Base-by-base conservation (phyloP, 306 rosid genomes). In the Glycyrrhiza uralensis region DNA sequence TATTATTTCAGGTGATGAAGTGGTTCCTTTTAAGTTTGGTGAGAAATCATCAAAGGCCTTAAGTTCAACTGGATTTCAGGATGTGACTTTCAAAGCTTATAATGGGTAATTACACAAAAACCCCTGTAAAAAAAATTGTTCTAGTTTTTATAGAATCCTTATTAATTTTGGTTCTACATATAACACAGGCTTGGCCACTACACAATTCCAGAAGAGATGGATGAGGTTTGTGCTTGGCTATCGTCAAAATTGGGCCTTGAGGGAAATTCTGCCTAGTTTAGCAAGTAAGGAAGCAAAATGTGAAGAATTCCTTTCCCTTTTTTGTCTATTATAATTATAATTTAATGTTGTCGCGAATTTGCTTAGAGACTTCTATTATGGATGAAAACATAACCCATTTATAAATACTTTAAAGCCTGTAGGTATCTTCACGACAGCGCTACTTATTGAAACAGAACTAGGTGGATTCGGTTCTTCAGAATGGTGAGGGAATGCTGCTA, bases 141-240 rank as follows among this genome's bases (percentile, higher is more conserved):
- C 23, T 20, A 11, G 8, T 4, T 73, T 69, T 28, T 36, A 14
- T 47, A 44, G 4, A 71, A n/a, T 66, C 65, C 20, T 13, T 46
- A 66, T 42, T 36, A 20, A 14, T 30, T 12, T 22, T 24, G 36
- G 19, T 24, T 58, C 20, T 70, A 59, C 26, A 15, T 19, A 44
- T 11, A 14, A 82, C 79, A 94, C 79, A 94, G 99, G 69, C 97
- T 95, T 69, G 99, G 97, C 45, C 99, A 95, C 84, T 84, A 85
- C 71, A 95, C 99, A 19, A 76, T 86, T 46, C 99, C 99, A 0
- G 90, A 88, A 85, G 99, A 95, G 87, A 91, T 88, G 90, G 96
- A 95, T 11, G 92, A 89, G 75, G 90, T 91, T 14, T 89, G 99
- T 71, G 76, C 83, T 19, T 94, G 97, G 97, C 79, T 94, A 71